Evolutionary conservation across 352 stramenopile species (phyloP).

Genomic region (Globisporangium splendens): DNA sequence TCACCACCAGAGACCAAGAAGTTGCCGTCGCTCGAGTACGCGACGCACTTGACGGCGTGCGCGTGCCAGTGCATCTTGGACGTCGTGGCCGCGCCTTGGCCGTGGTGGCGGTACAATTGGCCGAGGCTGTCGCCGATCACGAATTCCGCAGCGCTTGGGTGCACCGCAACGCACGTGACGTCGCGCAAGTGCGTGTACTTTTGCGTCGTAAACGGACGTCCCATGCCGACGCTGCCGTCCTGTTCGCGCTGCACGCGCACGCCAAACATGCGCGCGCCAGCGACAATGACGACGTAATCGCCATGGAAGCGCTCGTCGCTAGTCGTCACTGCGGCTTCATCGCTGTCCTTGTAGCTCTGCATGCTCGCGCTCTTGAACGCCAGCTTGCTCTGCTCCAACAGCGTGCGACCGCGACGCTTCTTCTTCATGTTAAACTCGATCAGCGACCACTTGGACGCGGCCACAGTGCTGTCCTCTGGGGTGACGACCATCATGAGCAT

Average conservation of each 20-base stretch:
- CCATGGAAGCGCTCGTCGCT: constrained; percentile 18
- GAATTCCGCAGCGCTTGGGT: constrained; percentile 49
- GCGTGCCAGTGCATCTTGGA: constrained; percentile 87
- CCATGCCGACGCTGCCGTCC: constrained; percentile 23
- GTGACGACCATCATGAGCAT: constrained; percentile 50
- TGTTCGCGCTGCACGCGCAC: constrained; percentile 34
- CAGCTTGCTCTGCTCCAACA: constrained; percentile 45
- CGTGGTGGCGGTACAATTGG: constrained; percentile 62
- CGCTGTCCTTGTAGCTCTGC: constrained; percentile 41
- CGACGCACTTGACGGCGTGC: constrained; percentile 65
- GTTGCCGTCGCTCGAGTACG: constrained; percentile 73
- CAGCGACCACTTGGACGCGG: constrained; percentile 41
- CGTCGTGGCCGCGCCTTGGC: constrained; percentile 16
- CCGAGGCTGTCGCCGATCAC: constrained; percentile 58
- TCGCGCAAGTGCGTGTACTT: constrained; percentile 46
- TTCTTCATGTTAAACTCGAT: constrained; percentile 76
- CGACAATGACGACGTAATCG: constrained; percentile 52
- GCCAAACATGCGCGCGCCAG: constrained; percentile 31
- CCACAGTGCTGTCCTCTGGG: constrained; percentile 4
- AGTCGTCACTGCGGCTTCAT: constrained; percentile 1
- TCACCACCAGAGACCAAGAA: constrained; percentile 82
- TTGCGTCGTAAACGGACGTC: constrained; percentile 27
- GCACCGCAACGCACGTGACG: constrained; percentile 60
- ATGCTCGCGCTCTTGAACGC: constrained; percentile 48
- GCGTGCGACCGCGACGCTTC: constrained; percentile 37